phyloP scores from a whole-genome alignment of 1,284 basidiomycete species.

The Golubevia pallescens region DNA sequence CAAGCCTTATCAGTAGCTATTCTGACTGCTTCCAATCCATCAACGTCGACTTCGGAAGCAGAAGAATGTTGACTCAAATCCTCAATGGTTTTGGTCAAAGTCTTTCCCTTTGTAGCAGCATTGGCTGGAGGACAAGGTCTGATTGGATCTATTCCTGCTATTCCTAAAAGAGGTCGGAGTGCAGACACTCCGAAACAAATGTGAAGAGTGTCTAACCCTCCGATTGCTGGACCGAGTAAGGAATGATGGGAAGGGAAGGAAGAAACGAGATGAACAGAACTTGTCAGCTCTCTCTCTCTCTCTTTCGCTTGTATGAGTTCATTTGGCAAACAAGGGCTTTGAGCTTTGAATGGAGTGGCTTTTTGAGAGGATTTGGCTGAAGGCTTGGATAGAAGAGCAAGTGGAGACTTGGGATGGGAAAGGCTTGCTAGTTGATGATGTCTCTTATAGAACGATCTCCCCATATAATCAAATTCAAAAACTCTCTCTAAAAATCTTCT shows the following conservation, averaged over 20 bases:
- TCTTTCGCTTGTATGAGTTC: no score
- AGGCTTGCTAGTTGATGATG: no score
- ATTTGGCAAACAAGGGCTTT: background rate
- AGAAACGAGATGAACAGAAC: background rate
- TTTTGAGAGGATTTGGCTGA: no score
- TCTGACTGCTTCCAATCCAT: conserved; percentile 64
- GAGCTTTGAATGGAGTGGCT: no score
- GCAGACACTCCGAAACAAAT: conserved; percentile 86
- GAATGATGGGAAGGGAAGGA: background rate
- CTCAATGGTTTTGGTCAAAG: conserved; percentile 68
- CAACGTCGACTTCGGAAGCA: conserved; percentile 23
- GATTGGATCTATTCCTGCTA: conserved; percentile 72
- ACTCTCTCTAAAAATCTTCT: no score
- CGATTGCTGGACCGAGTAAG: conserved; percentile 71
- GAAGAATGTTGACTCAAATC: conserved; percentile 68
- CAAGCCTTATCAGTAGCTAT: conserved; percentile 63
- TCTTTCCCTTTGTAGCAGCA: conserved; percentile 70
- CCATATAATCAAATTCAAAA: no score
- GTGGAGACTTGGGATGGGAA: background rate
- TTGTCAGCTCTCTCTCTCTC: no score
- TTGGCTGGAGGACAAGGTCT: conserved; percentile 66
- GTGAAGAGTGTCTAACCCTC: conserved; percentile 81
- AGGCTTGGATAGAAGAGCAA: background rate
- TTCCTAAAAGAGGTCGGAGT: conserved; percentile 76
- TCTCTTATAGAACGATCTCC: no score